Percentiles rank a stretch among this genome's conserved stretches.
phyloP scores from a whole-genome alignment of 2,329 filamentous ascomycete genomes.

The Fusarium poae region DNA sequence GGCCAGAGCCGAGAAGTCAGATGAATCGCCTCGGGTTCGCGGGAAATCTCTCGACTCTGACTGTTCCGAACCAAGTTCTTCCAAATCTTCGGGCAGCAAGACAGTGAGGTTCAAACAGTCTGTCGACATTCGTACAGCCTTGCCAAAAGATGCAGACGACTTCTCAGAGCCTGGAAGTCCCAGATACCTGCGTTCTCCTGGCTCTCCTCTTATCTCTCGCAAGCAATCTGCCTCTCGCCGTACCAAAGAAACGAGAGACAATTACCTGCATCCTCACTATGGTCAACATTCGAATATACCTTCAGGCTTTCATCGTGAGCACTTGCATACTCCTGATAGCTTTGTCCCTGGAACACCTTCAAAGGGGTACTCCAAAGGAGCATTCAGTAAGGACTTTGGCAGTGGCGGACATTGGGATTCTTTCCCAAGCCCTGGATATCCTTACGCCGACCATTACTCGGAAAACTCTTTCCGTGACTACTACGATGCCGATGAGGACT shows the following conservation, averaged over 20 bases:
- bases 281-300: conserved; percentile 6
- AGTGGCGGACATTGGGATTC: conserved; percentile 21
- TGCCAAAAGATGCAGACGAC: conserved; percentile 26
- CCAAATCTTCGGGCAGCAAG: conserved; percentile 45
- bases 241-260: neutral
- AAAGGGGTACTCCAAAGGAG: conserved; percentile 41
- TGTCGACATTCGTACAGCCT: conserved; percentile 37
- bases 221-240: neutral
- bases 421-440: conserved; percentile 14
- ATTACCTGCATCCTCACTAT: conserved; percentile 28
- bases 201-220: conserved; percentile 37
- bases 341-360: conserved; percentile 25
- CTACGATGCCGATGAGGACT: conserved; percentile 8
- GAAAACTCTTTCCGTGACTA: conserved; percentile 6
- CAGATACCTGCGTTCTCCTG: conserved; percentile 7
- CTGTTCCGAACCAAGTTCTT: conserved; percentile 40
- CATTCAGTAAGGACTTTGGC: conserved; percentile 44
- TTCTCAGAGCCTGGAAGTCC: conserved; percentile 26
- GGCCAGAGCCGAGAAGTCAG: neutral
- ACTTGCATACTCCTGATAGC: conserved; percentile 20
- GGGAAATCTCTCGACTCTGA: conserved; percentile 38
- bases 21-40: conserved; percentile 5
- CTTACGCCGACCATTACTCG: neutral
- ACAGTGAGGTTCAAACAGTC: conserved; percentile 47
- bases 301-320: conserved; percentile 7